These are phyloP conservation scores for Apium graveolens DNA, from an alignment of 129 eudicot genomes.

Conservation along the genomic window DNA sequence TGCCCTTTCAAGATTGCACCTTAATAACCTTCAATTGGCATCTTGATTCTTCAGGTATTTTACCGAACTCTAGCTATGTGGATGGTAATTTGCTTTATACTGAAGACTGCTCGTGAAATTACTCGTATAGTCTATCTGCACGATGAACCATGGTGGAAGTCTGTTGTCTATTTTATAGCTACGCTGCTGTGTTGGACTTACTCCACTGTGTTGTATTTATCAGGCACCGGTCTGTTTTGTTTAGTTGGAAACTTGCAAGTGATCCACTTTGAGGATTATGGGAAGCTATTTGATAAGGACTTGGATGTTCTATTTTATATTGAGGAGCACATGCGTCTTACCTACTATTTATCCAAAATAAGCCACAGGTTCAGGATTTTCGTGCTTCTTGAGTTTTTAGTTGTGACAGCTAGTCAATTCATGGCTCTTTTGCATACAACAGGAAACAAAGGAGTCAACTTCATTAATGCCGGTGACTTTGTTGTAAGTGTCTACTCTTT, in stretches of 20 bases:
- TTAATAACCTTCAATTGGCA: not conserved
- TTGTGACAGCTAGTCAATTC: conserved; percentile 36
- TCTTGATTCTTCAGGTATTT: conserved; percentile 30
- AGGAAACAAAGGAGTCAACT: conserved; percentile 30
- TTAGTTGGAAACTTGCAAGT: conserved; percentile 53
- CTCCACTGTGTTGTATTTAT: conserved; percentile 26
- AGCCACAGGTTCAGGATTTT: conserved; percentile 57
- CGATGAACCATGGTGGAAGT: conserved; percentile 28
- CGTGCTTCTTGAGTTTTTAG: conserved; percentile 41
- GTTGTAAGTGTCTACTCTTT: conserved; percentile 37
- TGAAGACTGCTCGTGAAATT: conserved; percentile 44
- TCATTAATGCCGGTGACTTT: conserved; percentile 56
- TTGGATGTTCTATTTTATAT: conserved; percentile 47
- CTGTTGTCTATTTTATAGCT: conserved; percentile 20
- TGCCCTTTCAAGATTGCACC: not conserved
- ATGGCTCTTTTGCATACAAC: conserved; percentile 45
- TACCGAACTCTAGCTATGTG: conserved; percentile 31
- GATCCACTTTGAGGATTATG: conserved; percentile 47
- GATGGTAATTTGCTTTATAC: conserved; percentile 28
- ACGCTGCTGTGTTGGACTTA: conserved; percentile 41
- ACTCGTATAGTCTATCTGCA: conserved; percentile 24
- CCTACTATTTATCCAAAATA: conserved; percentile 40
- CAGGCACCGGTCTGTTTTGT: conserved; percentile 37
- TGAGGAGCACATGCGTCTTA: conserved; percentile 47
- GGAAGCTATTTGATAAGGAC: conserved; percentile 39